Evolutionary conservation across 2,329 filamentous ascomycete genomes (phyloP), one percentile per base, ranked within the genome.

Genomic region (Colletotrichum tropicicola): DNA sequence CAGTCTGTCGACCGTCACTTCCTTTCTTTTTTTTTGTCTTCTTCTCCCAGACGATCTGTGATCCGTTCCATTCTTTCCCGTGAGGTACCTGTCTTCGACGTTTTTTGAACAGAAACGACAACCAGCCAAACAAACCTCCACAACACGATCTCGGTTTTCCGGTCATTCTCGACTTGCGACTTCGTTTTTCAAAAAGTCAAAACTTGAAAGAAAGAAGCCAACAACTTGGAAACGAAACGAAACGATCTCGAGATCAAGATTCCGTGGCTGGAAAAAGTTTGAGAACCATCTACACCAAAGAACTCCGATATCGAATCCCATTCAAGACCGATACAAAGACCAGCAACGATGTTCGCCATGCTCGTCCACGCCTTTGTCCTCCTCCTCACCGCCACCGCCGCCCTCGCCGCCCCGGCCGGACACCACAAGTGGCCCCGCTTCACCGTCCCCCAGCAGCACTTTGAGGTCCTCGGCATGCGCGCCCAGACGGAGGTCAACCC

Each of bases 401-500:
- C 74, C 43, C 69, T 74, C 19, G 75, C 78, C n/a, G 71, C 73
- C n/a, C 73, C 74, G 39, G 51, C 39, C 58, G 68, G 39, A 69
- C 69, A 67, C 25, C 30, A 17, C 39, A 62, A 58, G 12, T 77
- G 75, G 68, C 78, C 77, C 5, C 75, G 74, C 32, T 79, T 79
- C 62, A 73, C 74, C 6, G 78, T 81, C 28, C 75, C 75, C 5
- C 77, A 79, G 59, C 77, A 80, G 51, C 78, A 84, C 68, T 75
- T 82, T 56, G 80, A 84, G 70, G 78, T 82, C 65, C 75, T 84
- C 27, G 72, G 73, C 28, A 72, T 82, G 62, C 77, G 81, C 23
- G 75, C 78, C 41, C 73, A 75, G 25, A 78, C 72, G 2, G 69
- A 72, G 6, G 71, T 82, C 41, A 80, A 83, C 71, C 77, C 78